Percentiles rank a stretch among this genome's conserved stretches.
Evolutionary conservation across 371 early-diverging fungal species (phyloP).

Genomic region (Chytridiales sp.): DNA sequence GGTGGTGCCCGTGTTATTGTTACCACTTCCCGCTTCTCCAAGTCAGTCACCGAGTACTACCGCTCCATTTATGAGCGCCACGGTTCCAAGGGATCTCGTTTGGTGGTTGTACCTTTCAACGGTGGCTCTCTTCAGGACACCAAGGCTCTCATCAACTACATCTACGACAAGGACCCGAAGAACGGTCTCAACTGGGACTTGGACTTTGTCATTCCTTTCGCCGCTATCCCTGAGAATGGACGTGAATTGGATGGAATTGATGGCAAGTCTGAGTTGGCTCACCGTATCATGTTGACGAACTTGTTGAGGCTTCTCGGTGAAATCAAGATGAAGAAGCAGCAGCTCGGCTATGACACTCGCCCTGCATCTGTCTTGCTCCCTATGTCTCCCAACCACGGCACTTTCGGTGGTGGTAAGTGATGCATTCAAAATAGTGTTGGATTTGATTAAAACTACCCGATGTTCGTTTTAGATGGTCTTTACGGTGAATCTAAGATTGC

Average conservation of each 20-base stretch:
- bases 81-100: conserved; percentile 84
- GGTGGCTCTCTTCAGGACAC: conserved; percentile 87
- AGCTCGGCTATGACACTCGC: conserved; percentile 74
- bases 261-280: conserved; percentile 85
- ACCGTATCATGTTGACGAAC: conserved; percentile 91
- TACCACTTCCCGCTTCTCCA: conserved; percentile 90
- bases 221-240: conserved; percentile 89
- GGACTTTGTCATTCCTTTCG: conserved; percentile 94
- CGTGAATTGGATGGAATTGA: conserved; percentile 85
- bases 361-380: conserved; percentile 91
- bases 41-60: conserved; percentile 81
- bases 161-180: conserved; percentile 76
- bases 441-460: background rate
- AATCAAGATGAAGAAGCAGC: conserved; percentile 82
- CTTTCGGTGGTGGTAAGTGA: conserved; percentile 68
- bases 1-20: conserved; percentile 92
- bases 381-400: conserved; percentile 95
- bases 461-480: conserved; percentile 67
- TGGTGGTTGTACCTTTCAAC: conserved; percentile 96
- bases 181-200: conserved; percentile 85
- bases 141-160: conserved; percentile 75
- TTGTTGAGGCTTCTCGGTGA: conserved; percentile 77
- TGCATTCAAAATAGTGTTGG: background rate
- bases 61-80: conserved; percentile 79
- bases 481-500: conserved; percentile 94